Evolutionary conservation across 176 grass and related monocot species (phyloP), one percentile per base, ranked within the genome.

Genomic region (Puya raimondii): DNA sequence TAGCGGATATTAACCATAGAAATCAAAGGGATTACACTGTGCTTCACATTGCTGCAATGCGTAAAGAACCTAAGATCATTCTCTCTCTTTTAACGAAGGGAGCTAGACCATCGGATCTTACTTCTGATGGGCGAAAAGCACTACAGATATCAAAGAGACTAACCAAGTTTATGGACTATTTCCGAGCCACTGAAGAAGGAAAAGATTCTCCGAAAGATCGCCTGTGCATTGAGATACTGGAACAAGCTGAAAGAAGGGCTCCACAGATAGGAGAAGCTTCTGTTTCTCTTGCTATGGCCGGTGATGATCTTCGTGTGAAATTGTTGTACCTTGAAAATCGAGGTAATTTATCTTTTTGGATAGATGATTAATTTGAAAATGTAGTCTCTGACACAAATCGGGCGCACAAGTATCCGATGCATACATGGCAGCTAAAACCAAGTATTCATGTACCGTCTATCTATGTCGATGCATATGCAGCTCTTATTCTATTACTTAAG

Each of bases 21-120:
- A 86, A 99, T 71, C 67, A 64, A 64, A 85, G 90, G 66, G 90
- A 86, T 49, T 99, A 93, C 72, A 99, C 94, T 1, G 85, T 99
- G 65, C 94, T 99, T 80, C 94, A 99, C 33, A 69, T 88, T 0
- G 87, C 94, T 64, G 94, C 90, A 50, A 88, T 57, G 67, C 78
- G 82, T 65, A 91, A 84, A 64, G 94, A 99, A 26, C 94, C 94
- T 66, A 99, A 86, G 73, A 99, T 99, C 14, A 90, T 99, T 10
- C 64, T 91, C 8, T 93, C 94, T 47, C 87, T 99, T 83, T 80
- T 99, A 70, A 93, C 90, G 22, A 93, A 99, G 74, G 94, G 94
- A 12, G 94, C 94, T 49, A 68, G 82, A 50, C 78, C 87, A 16
- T 89, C 75, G 0, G 90, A 99, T 63, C 66, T 91, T 16, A 93